phyloP scores from a whole-genome alignment of 805 yeast genomes.

The Tetrapisispora fleetii region DNA sequence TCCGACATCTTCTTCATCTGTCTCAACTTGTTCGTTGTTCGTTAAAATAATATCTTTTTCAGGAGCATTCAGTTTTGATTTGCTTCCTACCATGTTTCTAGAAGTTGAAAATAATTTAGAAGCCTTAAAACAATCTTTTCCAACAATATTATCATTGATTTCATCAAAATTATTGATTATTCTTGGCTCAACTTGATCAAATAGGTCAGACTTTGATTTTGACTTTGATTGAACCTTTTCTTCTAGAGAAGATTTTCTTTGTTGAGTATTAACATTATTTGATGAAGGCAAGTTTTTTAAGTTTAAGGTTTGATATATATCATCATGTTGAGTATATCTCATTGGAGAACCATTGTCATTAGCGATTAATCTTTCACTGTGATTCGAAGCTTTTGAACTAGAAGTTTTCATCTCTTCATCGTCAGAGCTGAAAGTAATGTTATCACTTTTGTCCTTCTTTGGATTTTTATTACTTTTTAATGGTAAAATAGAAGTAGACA shows the following conservation, averaged over 20 bases:
- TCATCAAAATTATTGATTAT: constrained; percentile 20
- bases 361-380: constrained; percentile 26
- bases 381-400: not conserved
- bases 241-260: constrained; percentile 4
- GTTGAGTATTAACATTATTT: not conserved
- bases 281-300: not conserved
- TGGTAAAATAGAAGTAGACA: constrained; percentile 27
- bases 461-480: constrained; percentile 27
- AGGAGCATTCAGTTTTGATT: not conserved
- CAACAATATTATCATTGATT: constrained; percentile 1
- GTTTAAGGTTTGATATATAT: constrained; percentile 3
- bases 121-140: too few species aligned
- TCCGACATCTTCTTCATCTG: constrained; percentile 1
- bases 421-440: constrained; percentile 1
- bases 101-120: not conserved
- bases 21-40: not conserved
- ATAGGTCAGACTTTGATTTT: not conserved
- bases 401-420: not conserved
- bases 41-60: not conserved
- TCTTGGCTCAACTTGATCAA: constrained; percentile 5
- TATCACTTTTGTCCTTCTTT: constrained; percentile 16
- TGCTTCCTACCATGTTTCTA: not conserved
- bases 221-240: constrained; percentile 2
- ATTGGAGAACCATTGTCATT: constrained; percentile 27
- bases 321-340: constrained; percentile 15